A percentile compares a stretch with the other conserved stretches of the same genome.
Evolutionary conservation across 1,139 yeast species (phyloP).

Genomic region (Tardiomyces depauwii): DNA sequence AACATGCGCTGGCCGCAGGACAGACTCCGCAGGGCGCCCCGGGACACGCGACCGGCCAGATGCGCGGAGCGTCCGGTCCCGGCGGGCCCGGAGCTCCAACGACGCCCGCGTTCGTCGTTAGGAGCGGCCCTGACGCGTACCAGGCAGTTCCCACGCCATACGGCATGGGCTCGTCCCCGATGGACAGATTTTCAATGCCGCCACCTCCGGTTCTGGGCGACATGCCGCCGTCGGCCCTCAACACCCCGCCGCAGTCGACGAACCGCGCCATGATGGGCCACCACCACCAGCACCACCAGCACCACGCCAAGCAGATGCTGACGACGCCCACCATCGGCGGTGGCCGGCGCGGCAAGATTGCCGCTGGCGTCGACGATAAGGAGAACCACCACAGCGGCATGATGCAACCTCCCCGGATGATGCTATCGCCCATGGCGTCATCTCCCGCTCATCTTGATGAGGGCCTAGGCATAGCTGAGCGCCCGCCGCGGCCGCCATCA

Average conservation of each 20-base stretch:
- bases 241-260: neutral
- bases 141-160: neutral
- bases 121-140: conserved; percentile 10
- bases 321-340: neutral
- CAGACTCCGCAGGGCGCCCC: conserved; percentile 13
- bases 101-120: conserved; percentile 28
- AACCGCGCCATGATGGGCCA: neutral
- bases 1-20: conserved; percentile 13
- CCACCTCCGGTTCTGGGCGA: neutral
- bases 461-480: neutral
- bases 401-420: neutral
- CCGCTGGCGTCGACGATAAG: neutral
- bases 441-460: neutral
- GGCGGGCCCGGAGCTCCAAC: conserved; percentile 7
- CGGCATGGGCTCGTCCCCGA: neutral
- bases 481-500: conserved; percentile 33
- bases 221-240: neutral
- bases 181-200: neutral
- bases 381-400: neutral
- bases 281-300: neutral
- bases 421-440: conserved; percentile 1
- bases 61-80: too few relatives aligned
- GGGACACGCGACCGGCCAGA: conserved; percentile 1
- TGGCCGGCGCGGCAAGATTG: neutral
- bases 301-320: neutral